phyloP scores from a whole-genome alignment of 2,329 filamentous ascomycete species.

The Phoma sp. region DNA sequence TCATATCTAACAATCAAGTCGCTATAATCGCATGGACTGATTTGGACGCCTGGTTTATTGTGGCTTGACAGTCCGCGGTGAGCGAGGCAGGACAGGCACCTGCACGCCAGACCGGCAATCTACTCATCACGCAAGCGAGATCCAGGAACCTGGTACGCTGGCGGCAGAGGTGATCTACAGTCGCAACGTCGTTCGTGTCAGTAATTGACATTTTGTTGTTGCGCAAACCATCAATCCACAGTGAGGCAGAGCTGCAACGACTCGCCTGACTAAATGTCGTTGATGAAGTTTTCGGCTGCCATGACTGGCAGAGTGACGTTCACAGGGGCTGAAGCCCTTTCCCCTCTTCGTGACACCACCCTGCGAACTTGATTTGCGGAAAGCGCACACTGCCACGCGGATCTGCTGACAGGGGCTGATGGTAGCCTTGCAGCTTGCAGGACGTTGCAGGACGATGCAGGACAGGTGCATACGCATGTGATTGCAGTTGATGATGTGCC shows the following conservation, averaged over 20 bases:
- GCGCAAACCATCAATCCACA: slow-evolving; percentile 1
- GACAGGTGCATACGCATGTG: slow-evolving; percentile 32
- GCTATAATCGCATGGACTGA: not conserved
- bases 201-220: slow-evolving; percentile 4
- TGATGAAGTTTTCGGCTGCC: not conserved
- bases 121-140: slow-evolving; percentile 8
- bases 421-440: slow-evolving; percentile 13
- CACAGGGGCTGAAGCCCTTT: not conserved
- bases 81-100: not conserved
- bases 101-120: slow-evolving; percentile 1
- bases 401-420: slow-evolving; percentile 31
- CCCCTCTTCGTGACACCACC: slow-evolving; percentile 9
- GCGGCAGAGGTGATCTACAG: slow-evolving; percentile 14
- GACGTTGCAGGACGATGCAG: slow-evolving; percentile 17
- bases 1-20: not conserved
- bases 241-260: slow-evolving; percentile 5
- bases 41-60: not conserved
- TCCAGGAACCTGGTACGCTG: slow-evolving; percentile 18
- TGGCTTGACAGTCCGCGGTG: not conserved
- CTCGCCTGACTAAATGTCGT: slow-evolving; percentile 4
- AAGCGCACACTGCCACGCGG: slow-evolving; percentile 25
- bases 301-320: not conserved
- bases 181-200: slow-evolving; percentile 14
- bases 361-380: slow-evolving; percentile 28
- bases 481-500: slow-evolving; percentile 35